phyloP scores from a whole-genome alignment of 164 flowering plant species.

The Brasenia schreberi region DNA sequence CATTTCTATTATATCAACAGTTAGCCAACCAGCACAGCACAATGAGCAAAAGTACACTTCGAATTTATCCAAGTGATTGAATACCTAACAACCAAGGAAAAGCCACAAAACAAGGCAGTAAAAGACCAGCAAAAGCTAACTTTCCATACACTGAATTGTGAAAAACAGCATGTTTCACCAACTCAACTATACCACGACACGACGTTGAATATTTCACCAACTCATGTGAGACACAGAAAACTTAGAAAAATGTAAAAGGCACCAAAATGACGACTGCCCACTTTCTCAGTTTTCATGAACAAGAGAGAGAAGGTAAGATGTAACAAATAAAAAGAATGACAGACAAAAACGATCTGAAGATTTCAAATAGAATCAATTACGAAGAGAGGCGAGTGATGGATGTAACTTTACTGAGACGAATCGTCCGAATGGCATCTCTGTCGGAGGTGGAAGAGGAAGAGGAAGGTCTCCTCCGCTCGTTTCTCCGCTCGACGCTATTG shows the following conservation, averaged over 20 bases:
- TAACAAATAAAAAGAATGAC: not conserved
- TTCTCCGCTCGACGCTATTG: not conserved
- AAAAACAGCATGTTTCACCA: too few relatives aligned
- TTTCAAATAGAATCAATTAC: not conserved
- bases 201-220: not conserved
- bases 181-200: too few relatives aligned
- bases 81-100: too few relatives aligned
- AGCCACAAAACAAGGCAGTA: too few relatives aligned
- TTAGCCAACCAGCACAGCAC: too few relatives aligned
- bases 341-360: too few relatives aligned
- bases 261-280: not conserved
- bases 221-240: not conserved
- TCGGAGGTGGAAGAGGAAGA: slow-evolving; percentile 49
- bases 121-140: too few relatives aligned
- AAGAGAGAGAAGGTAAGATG: not conserved
- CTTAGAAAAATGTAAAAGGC: not conserved
- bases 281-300: not conserved
- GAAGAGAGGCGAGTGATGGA: not conserved
- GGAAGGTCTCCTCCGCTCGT: slow-evolving; percentile 9
- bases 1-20: too few relatives aligned
- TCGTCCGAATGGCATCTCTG: slow-evolving; percentile 63
- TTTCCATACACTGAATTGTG: too few relatives aligned
- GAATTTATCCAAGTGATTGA: too few relatives aligned
- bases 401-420: slow-evolving; percentile 70
- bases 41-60: too few relatives aligned